Evolutionary conservation across 208 protist species (phyloP).

Genomic region (Naegleria gruberi): DNA sequence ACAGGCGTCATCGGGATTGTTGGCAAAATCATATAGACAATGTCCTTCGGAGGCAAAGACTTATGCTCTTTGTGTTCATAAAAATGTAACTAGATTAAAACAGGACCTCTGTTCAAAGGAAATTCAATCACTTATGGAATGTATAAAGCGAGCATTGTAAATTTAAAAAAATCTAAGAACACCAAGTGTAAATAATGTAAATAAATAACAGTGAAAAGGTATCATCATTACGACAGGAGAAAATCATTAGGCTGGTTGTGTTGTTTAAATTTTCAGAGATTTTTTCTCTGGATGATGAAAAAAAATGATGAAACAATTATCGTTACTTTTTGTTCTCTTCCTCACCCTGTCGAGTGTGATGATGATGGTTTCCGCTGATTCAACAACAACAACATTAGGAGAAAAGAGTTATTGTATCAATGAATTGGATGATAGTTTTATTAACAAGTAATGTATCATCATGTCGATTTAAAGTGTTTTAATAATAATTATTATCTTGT

Average conservation of each 20-base stretch:
- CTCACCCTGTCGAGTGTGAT: not conserved
- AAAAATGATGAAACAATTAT: not conserved
- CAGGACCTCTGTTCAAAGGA: not conserved
- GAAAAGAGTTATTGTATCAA: not conserved
- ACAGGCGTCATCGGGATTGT: not conserved
- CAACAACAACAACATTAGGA: not conserved
- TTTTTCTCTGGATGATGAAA: too few species aligned
- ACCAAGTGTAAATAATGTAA: not conserved
- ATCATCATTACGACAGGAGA: not conserved
- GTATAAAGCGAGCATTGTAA: not conserved
- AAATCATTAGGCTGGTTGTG: too few species aligned
- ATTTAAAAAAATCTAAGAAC: not conserved
- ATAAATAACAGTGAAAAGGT: not conserved
- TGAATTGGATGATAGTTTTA: conserved; percentile 7
- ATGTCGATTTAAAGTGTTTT: not conserved
- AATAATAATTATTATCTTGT: not conserved
- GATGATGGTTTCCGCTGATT: not conserved
- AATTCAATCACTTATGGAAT: not conserved
- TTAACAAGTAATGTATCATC: not conserved
- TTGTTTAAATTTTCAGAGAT: too few species aligned
- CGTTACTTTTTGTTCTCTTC: not conserved
- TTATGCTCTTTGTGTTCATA: not conserved
- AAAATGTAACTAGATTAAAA: not conserved
- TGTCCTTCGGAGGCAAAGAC: not conserved
- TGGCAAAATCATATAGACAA: not conserved